A percentile compares a stretch with the other conserved stretches of the same genome.
phyloP scores from a whole-genome alignment of 78 protist species.

The Guillardia theta region DNA sequence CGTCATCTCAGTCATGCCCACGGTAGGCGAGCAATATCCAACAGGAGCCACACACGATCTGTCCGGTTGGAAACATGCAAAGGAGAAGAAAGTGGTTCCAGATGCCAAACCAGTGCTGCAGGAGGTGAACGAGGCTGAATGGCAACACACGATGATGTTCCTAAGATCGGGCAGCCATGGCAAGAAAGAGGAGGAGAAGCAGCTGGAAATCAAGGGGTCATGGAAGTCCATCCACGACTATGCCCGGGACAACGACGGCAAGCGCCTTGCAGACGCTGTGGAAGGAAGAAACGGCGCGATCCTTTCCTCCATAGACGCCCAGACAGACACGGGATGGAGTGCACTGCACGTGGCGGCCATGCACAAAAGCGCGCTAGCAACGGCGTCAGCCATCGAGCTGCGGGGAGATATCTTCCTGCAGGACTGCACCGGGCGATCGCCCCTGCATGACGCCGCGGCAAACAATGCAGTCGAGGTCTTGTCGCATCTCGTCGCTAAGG shows the following conservation, averaged over 20 bases:
- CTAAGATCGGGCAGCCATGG: too few relatives aligned
- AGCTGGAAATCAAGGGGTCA: not conserved
- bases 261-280: not conserved
- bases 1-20: too few relatives aligned
- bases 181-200: not conserved
- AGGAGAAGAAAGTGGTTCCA: too few relatives aligned
- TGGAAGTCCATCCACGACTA: not conserved
- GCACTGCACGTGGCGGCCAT: not conserved
- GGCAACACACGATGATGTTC: not conserved
- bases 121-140: not conserved
- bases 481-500: not conserved
- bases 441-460: not conserved
- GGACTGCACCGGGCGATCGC: not conserved
- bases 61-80: not conserved
- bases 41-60: too few relatives aligned
- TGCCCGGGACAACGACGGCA: not conserved
- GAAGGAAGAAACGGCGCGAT: not conserved
- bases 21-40: too few relatives aligned
- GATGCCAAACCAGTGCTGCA: not conserved
- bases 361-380: not conserved
- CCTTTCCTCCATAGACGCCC: not conserved
- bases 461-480: not conserved
- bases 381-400: not conserved
- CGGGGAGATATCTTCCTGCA: not conserved
- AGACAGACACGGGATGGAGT: not conserved